phyloP scores from a whole-genome alignment of 495 filamentous ascomycete species.

The Platismatia glauca region DNA sequence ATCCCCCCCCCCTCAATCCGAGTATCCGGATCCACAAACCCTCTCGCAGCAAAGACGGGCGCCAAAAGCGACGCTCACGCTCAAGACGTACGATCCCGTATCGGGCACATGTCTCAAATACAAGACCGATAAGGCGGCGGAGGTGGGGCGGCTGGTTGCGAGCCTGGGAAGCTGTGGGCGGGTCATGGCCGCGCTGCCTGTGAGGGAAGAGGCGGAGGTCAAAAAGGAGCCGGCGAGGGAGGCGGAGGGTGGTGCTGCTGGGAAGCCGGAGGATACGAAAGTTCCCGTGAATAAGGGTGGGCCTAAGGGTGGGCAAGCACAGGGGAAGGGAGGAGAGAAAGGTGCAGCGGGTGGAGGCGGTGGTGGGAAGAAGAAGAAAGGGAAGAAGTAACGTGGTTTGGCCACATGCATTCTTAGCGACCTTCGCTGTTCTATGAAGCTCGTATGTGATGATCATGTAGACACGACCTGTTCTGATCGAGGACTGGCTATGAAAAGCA shows the following conservation, averaged over 20 bases:
- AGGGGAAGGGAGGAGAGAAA: slow-evolving; percentile 13
- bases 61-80: slow-evolving; percentile 55
- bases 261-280: slow-evolving; percentile 10
- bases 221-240: neutral
- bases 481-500: neutral
- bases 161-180: slow-evolving; percentile 46
- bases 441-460: neutral
- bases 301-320: slow-evolving; percentile 11
- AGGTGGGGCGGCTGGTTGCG: slow-evolving; percentile 73
- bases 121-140: slow-evolving; percentile 78
- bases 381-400: slow-evolving; percentile 13
- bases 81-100: slow-evolving; percentile 84
- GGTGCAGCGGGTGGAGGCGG: slow-evolving; percentile 16
- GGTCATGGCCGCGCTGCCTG: slow-evolving; percentile 23
- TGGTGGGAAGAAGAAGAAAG: slow-evolving; percentile 24
- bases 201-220: slow-evolving; percentile 5
- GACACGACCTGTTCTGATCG: neutral
- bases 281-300: slow-evolving; percentile 3
- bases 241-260: slow-evolving; percentile 4
- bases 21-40: slow-evolving; percentile 16
- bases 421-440: neutral
- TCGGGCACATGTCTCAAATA: slow-evolving; percentile 83
- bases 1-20: slow-evolving; percentile 13
- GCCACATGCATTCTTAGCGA: neutral
- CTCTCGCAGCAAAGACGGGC: slow-evolving; percentile 28